Evolutionary conservation across 2,329 filamentous ascomycete genomes (phyloP), one percentile per base, ranked within the genome.

Genomic region (Claviceps africana): DNA sequence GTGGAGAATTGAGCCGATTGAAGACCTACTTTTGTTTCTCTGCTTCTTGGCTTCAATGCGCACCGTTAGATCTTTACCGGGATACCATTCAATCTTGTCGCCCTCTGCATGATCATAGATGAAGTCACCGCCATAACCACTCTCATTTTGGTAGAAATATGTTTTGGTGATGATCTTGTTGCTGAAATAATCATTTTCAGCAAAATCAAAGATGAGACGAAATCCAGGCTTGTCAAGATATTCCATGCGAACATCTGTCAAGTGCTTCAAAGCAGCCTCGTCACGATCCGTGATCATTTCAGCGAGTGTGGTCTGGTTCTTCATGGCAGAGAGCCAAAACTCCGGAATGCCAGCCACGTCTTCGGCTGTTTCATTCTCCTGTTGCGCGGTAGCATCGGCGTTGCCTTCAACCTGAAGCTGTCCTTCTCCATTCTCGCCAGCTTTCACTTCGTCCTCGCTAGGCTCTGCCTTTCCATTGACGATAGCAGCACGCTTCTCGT

Each of bases 301-400:
- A 53, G 91, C 88, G 53, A 98, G 83, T 31, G 90, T 95, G 64
- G 93, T 82, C 70, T 96, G 91, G 77, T 98, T 98, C 81, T 98
- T 98, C 91, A 98, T 97, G 61, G 94, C 91, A 56, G 91, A 96
- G 49, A 98, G 79, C 93, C 93, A 98, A 79, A 98, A 98, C 73
- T 98, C 93, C 57, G 93, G 93, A 57, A 98, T 96, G 70, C 93
- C 93, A 63, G 82, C 77, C 58, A 85, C 68, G 39, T 70, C 59
- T 61, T 78, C 73, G 52, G 72, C 67, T 59, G 79, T 74, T 58
- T 82, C 76, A 50, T 75, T 71, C 56, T 82, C 73, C 64, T 77
- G 72, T 63, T 81, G 77, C 47, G 68, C 61, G 62, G 76, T 72
- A 64, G 82, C 77, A 55, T 71, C 68, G 52, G 77, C 74, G 22